Conservation (phyloP, 306 rosid genomes). For the Begonia loranthoides region DNA sequence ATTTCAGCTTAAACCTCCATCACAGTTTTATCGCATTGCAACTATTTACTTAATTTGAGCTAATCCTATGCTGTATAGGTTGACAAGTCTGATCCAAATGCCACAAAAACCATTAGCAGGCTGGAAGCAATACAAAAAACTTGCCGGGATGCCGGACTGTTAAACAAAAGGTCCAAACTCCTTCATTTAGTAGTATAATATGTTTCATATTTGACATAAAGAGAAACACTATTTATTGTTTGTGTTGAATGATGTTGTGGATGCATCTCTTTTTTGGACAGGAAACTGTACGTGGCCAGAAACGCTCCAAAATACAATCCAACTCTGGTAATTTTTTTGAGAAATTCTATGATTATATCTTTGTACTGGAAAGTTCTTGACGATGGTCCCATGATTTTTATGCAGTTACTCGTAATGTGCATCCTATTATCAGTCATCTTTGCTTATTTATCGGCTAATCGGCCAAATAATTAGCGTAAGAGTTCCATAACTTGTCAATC, state of each 20-base stretch:
- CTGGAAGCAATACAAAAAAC: slow-evolving; percentile 55
- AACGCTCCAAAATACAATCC: slow-evolving; percentile 26
- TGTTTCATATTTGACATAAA: neutral
- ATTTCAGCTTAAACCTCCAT: too few relatives aligned
- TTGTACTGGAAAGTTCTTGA: slow-evolving; percentile 1
- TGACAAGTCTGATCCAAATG: slow-evolving; percentile 73
- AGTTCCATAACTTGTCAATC: slow-evolving; percentile 14
- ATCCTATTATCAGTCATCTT: slow-evolving; percentile 35
- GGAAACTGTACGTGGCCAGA: slow-evolving; percentile 44
- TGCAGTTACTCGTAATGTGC: slow-evolving; percentile 52
- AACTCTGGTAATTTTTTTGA: slow-evolving; percentile 30
- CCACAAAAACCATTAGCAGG: slow-evolving; percentile 69
- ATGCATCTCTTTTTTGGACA: slow-evolving; percentile 11
- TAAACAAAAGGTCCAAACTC: slow-evolving; percentile 38
- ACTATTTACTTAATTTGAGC: too few relatives aligned
- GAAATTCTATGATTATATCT: slow-evolving; percentile 1
- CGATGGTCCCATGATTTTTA: slow-evolving; percentile 8
- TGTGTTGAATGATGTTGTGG: neutral
- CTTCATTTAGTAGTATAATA: neutral
- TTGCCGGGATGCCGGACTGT: slow-evolving; percentile 73
- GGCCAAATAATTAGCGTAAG: slow-evolving; percentile 29
- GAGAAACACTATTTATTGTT: neutral
- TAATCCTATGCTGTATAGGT: slow-evolving; percentile 26
- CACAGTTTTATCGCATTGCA: too few relatives aligned
- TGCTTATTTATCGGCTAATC: slow-evolving; percentile 43